These are phyloP conservation scores for Dipodascus albidus DNA, from an alignment of 805 yeast genomes.

Conservation along the genomic window DNA sequence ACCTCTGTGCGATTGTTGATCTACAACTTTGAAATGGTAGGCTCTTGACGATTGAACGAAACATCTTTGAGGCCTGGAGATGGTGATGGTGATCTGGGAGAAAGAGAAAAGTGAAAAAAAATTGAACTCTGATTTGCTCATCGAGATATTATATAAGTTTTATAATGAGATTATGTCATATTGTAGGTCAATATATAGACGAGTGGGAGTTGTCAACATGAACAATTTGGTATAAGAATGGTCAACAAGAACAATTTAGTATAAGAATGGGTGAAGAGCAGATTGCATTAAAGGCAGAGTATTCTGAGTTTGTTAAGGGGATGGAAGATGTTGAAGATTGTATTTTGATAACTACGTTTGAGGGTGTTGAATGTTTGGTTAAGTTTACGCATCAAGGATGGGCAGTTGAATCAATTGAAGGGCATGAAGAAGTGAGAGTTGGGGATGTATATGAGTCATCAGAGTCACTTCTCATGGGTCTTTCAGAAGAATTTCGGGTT, in stretches of 20 bases:
- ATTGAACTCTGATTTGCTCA: not conserved
- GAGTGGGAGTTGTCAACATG: not conserved
- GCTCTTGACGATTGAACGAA: not conserved
- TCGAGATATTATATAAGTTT: not conserved
- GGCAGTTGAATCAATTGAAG: not conserved
- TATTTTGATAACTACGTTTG: not conserved
- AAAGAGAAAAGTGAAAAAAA: not conserved
- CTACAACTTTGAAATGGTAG: not conserved
- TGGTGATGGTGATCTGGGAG: not conserved
- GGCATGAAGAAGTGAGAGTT: no score
- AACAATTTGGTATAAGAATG: no score
- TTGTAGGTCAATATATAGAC: not conserved
- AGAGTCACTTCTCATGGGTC: not conserved
- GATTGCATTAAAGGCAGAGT: not conserved
- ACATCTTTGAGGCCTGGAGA: not conserved
- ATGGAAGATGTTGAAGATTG: not conserved
- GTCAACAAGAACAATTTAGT: no score
- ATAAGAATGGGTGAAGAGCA: not conserved
- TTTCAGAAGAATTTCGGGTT: not conserved
- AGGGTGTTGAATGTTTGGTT: not conserved
- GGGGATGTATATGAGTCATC: not conserved
- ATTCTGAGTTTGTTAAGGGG: not conserved
- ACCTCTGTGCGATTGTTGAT: not conserved
- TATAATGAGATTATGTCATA: not conserved
- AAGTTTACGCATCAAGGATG: not conserved